Evolutionary conservation across 148 eudicot species (phyloP), one percentile per base, ranked within the genome.

Genomic region (Vaccinium corymbosum): DNA sequence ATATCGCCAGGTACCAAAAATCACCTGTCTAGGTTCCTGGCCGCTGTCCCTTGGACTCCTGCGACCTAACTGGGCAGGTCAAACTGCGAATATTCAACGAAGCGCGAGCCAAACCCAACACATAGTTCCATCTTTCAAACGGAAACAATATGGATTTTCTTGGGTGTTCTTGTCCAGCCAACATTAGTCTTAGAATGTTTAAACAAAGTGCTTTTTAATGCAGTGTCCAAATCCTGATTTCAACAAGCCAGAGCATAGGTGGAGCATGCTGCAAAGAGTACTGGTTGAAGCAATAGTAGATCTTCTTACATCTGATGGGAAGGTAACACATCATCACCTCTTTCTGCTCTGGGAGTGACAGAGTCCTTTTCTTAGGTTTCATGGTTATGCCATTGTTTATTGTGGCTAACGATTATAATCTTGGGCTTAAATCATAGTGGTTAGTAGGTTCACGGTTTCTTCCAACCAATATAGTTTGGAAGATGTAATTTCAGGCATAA

Each of bases 221-320:
- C 87, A 94, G 98, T 95, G 98, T 82, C 98, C 97, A 82, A 93
- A 94, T 85, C 98, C 98, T 74, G 97, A 95, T 87, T 95, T 95
- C 85, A 91, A 90, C 88, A 86, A 89, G 85, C 97, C 97, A 76
- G 91, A 89, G 72, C 88, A 90, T 82, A 90, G 98, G 73, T 93
- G 98, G 97, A 91, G 93, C 84, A 91, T 95, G 98, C 86, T 95
- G 86, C 95, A 91, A 83, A 92, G 90, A 83, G 89, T 92, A 76
- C 83, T 95, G 57, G 88, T 94, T 82, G 91, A 94, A 93, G 95
- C 94, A 77, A 94, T 94, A 84, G 88, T 81, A 32, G 92, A 90
- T 85, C 87, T 84, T 64, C 95, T 95, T 62, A 66, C 83, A 52
- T 53, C 82, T 76, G 91, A 88, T 73, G 98, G 98, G 70, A 91